Evolutionary conservation across 495 filamentous ascomycete species (phyloP), one percentile per base, ranked within the genome.

Genomic region (Penicillium goetzii): DNA sequence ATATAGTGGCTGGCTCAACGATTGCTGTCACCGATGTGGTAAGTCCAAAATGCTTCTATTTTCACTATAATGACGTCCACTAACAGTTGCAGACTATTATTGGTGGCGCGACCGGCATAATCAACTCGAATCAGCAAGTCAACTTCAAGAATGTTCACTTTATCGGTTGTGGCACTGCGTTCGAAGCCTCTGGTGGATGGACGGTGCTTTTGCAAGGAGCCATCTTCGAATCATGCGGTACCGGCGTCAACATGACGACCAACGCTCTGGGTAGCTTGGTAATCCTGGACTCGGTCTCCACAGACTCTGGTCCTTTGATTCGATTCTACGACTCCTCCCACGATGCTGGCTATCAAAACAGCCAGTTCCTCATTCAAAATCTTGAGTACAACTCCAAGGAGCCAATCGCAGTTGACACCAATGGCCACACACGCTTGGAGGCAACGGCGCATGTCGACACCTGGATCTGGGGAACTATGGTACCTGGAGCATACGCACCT

Each of bases 91-190:
- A 88, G 68, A 80, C 67, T 19, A 82, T 86, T 60, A 66, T 56
- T 19, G 84, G 84, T 38, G 83, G 84, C 14, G 77, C 70, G 0
- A 74, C 83, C 30, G 84, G 83, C 15, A 76, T 86, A 41, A 64
- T 72, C 43, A 75, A 74, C 76, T 68, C 72, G 17, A 84, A 82
- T 58, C 83, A 86, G 67, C 82, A 86, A 70, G 83, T 83, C 61
- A 77, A 80, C 54, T 75, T 85, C 66, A 83, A 84, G 60, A 74
- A 74, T 32, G 68, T 84, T 8, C 69, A 68, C 14, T 85, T 85
- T 66, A 68, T 66, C 32, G 61, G 62, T 9, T 80, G 78, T 41
- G 72, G 54, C 25, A 83, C 68, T 5, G 81, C 60, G 2, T 80
- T 81, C 36, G 64, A 55, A n/a, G 69, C 77, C 28, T 64, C 65